Percentiles rank a stretch among this genome's conserved stretches.
phyloP scores from a whole-genome alignment of 345 rosid species.

The Isatis tinctoria region DNA sequence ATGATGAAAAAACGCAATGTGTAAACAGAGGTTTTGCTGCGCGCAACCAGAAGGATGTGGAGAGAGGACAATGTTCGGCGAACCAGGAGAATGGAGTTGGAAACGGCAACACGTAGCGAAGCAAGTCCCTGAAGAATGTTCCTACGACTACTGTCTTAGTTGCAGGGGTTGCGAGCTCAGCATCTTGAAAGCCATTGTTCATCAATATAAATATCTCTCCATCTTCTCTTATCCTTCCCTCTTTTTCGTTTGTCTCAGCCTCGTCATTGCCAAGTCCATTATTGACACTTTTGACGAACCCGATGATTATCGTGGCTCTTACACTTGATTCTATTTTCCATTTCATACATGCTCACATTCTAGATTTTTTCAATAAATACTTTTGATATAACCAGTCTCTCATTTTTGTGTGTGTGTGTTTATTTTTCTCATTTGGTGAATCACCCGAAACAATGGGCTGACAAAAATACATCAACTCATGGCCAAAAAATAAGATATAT shows the following conservation, averaged over 20 bases:
- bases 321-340: neutral
- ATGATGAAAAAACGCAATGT: neutral
- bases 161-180: conserved; percentile 29
- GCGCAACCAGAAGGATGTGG: conserved; percentile 28
- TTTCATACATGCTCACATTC: neutral
- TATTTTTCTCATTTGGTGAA: no score
- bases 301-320: conserved; percentile 21
- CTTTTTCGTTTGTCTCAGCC: conserved; percentile 9
- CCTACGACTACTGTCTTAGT: conserved; percentile 20
- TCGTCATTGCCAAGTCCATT: conserved; percentile 17
- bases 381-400: neutral
- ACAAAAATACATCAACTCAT: no score
- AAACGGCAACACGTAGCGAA: conserved; percentile 24
- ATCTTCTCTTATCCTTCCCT: conserved; percentile 19
- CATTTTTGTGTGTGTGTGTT: neutral
- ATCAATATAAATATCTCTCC: conserved; percentile 26
- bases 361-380: neutral
- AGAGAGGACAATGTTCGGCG: conserved; percentile 9
- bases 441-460: no score
- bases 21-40: conserved; percentile 25
- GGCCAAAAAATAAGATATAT: no score
- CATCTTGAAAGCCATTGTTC: conserved; percentile 32
- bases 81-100: conserved; percentile 32
- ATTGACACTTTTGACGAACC: neutral
- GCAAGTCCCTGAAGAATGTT: conserved; percentile 19